phyloP scores from a whole-genome alignment of 208 protist species.

The Leishmania mexicana region DNA sequence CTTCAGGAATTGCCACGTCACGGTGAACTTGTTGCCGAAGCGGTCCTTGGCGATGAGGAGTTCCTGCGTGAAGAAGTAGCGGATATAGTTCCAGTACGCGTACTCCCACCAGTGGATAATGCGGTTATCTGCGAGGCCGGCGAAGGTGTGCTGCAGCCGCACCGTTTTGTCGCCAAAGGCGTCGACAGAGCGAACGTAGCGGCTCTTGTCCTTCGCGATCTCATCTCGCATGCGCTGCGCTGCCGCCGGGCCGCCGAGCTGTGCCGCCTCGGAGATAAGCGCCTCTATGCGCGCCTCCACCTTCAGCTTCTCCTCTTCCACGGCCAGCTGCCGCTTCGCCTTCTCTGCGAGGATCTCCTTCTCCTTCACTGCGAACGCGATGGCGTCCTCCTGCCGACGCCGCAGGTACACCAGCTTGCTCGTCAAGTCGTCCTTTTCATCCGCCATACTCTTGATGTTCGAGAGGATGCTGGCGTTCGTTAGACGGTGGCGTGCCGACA shows the following conservation, averaged over 20 bases:
- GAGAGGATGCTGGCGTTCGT: conserved; percentile 79
- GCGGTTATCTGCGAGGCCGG: conserved; percentile 83
- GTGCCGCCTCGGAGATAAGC: conserved; percentile 55
- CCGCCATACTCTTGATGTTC: conserved; percentile 63
- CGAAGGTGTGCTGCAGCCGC: conserved; percentile 83
- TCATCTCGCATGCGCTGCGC: conserved; percentile 54
- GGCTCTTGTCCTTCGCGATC: conserved; percentile 50
- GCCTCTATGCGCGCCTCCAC: conserved; percentile 54
- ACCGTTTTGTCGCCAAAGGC: conserved; percentile 88
- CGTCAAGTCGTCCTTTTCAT: conserved; percentile 69
- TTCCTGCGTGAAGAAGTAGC: conserved; percentile 91
- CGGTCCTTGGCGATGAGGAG: conserved; percentile 90
- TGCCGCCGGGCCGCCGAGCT: conserved; percentile 48
- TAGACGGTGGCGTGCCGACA: conserved; percentile 40
- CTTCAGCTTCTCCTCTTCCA: conserved; percentile 44
- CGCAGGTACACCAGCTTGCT: conserved; percentile 77
- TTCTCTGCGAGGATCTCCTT: conserved; percentile 72
- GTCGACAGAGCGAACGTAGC: conserved; percentile 81
- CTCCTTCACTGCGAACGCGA: conserved; percentile 79
- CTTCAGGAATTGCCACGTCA: conserved; percentile 86
- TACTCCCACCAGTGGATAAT: conserved; percentile 88
- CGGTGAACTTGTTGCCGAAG: conserved; percentile 90
- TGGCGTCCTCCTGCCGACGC: conserved; percentile 76
- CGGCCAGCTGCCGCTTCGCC: conserved; percentile 70
- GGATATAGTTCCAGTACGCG: conserved; percentile 89